Evolutionary conservation across 257 asterid genomes (phyloP), one percentile per base, ranked within the genome.

Genomic region (Fraxinus americana): DNA sequence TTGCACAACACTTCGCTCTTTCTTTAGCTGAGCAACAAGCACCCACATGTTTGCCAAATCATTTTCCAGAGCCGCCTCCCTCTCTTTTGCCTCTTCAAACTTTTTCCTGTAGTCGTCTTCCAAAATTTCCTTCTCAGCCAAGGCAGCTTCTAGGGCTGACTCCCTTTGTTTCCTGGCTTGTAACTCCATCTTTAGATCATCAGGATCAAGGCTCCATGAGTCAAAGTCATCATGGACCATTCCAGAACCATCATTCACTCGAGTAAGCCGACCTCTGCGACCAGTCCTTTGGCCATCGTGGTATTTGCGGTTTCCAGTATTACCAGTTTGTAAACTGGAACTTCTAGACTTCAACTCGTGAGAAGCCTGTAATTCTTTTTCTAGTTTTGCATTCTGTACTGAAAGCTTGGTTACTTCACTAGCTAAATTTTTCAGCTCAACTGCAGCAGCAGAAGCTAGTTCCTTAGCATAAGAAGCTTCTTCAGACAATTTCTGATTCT

Each of bases 11-110:
- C 86, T 85, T 27, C 82, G 92, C 79, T 92, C 94, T 86, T 90
- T 92, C 87, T 91, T 96, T 77, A 96, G 88, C 89, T 90, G 98
- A 78, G 99, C 94, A 84, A 96, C 96, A 30, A 93, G 95, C 80
- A 96, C 97, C 99, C 99, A 96, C 99, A 96, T 96, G 76, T 96
- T 96, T 48, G 99, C 98, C 79, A 96, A 85, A 80, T 96, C 99
- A 88, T 96, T 96, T 80, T 96, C 99, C 77, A 96, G 83, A 78
- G 91, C 85, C 0, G 97, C 89, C 86, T 96, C 99, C 83, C 96
- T 91, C 85, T 88, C 90, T 95, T 91, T 94, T 10, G 91, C 87
- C 82, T 91, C 99, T 75, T 94, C 98, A 79, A 83, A 81, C 80
- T 88, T 90, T 89, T 90, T 96, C 80, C 94, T 82, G 77, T 82